A percentile compares a stretch with the other conserved stretches of the same genome.
phyloP scores from a whole-genome alignment of 495 filamentous ascomycete species.

The Diplogelasinospora grovesii region DNA sequence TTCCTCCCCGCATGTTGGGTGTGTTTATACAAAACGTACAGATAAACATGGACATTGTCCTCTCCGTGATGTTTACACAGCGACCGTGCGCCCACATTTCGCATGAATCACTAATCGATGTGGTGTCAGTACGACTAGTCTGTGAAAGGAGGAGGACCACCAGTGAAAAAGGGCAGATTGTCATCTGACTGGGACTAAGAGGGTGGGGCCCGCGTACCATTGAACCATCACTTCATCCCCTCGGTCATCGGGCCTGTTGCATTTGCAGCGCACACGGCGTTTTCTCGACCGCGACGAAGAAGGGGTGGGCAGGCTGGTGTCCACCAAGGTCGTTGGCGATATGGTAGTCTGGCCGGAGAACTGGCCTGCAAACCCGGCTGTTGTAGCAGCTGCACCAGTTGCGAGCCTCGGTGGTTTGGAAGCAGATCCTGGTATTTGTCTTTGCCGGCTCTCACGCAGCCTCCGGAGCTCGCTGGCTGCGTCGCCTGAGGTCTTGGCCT shows the following conservation, averaged over 20 bases:
- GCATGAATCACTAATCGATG: conserved; percentile 63
- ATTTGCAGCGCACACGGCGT: conserved; percentile 65
- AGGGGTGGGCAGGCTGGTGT: conserved; percentile 60
- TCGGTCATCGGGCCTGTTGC: conserved; percentile 43
- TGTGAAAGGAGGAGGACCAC: background rate
- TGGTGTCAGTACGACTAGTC: conserved; percentile 3
- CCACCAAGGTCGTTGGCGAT: conserved; percentile 64
- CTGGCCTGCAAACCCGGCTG: conserved; percentile 11
- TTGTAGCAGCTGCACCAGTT: background rate
- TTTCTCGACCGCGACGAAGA: conserved; percentile 49
- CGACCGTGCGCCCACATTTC: conserved; percentile 76
- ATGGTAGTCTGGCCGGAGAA: conserved; percentile 17
- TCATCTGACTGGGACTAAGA: conserved; percentile 8
- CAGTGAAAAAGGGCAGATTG: background rate
- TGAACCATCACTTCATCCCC: conserved; percentile 74
- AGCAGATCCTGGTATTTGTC: conserved; percentile 35
- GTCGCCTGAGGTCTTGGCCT: conserved; percentile 24
- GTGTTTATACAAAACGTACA: conserved; percentile 76
- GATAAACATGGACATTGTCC: conserved; percentile 64
- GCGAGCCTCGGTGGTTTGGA: conserved; percentile 22
- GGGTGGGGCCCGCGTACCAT: too few relatives aligned
- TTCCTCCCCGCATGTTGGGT: conserved; percentile 57
- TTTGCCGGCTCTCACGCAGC: conserved; percentile 59
- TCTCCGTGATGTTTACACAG: conserved; percentile 65
- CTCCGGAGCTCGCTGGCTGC: conserved; percentile 63